Evolutionary conservation across 2,329 filamentous ascomycete genomes (phyloP).

Genomic region (Diaporthe destruens): DNA sequence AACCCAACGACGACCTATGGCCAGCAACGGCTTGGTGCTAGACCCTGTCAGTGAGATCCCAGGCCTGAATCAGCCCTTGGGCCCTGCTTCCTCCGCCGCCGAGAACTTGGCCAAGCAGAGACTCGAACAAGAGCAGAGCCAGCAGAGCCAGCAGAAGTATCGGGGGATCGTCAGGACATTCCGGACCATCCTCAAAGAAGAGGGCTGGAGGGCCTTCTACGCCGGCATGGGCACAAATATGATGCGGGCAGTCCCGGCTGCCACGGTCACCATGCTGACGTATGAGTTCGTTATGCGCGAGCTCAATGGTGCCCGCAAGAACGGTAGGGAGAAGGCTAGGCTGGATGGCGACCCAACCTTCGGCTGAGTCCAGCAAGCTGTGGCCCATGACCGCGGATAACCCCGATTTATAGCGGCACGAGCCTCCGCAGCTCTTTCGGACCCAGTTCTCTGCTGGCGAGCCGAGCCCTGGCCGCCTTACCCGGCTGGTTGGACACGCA

Average conservation of each 20-base stretch:
- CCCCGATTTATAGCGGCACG: not conserved
- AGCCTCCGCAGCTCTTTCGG: not conserved
- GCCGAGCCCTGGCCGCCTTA: not conserved
- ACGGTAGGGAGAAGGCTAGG: constrained; percentile 52
- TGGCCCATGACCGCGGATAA: not conserved
- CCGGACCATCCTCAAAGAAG: constrained; percentile 86
- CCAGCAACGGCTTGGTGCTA: constrained; percentile 62
- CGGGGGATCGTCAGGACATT: constrained; percentile 85
- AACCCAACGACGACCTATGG: constrained; percentile 84
- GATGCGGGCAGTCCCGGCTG: constrained; percentile 93
- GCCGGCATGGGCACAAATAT: constrained; percentile 98
- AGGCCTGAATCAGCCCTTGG: constrained; percentile 49
- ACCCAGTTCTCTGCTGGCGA: not conserved
- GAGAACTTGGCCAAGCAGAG: constrained; percentile 45
- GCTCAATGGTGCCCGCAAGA: constrained; percentile 60
- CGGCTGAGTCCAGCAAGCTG: constrained; percentile 22
- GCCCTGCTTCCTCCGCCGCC: constrained; percentile 60
- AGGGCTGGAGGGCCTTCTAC: constrained; percentile 97
- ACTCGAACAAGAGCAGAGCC: constrained; percentile 46
- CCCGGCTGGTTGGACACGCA: not conserved
- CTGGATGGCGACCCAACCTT: constrained; percentile 31
- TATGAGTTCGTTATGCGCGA: constrained; percentile 82
- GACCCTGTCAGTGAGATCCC: constrained; percentile 63
- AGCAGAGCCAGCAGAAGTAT: constrained; percentile 68
- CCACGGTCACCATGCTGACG: constrained; percentile 97